These are phyloP conservation scores for Metschnikowia kunwiensis DNA, from an alignment of 805 yeast species.

Conservation along the genomic window DNA sequence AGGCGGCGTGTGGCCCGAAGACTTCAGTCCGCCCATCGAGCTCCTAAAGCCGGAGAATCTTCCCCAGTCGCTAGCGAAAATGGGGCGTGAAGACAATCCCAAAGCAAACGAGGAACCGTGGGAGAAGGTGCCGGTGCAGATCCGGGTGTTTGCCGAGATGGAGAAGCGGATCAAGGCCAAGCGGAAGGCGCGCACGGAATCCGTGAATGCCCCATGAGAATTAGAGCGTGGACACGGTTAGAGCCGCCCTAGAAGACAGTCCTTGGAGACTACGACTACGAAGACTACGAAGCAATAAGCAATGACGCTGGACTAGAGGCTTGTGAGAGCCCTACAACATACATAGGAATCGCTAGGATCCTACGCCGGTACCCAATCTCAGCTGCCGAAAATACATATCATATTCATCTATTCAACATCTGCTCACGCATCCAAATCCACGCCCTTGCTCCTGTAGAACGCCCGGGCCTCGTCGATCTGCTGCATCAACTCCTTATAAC, in stretches of 20 bases:
- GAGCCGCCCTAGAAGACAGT: too few relatives aligned
- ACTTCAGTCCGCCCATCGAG: constrained; percentile 40
- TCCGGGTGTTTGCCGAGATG: constrained; percentile 79
- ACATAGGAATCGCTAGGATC: too few relatives aligned
- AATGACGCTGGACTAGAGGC: too few relatives aligned
- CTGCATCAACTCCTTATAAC: constrained; percentile 56
- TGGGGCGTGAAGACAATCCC: constrained; percentile 8
- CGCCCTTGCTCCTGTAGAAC: constrained; percentile 53
- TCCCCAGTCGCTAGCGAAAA: constrained; percentile 31
- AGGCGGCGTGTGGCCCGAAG: constrained; percentile 45
- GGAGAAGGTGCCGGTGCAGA: constrained; percentile 64
- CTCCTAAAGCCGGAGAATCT: constrained; percentile 31
- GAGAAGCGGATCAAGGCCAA: constrained; percentile 61
- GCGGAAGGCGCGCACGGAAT: too few relatives aligned
- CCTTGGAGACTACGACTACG: too few relatives aligned
- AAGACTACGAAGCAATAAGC: too few relatives aligned
- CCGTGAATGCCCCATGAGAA: too few relatives aligned
- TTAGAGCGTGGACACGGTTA: too few relatives aligned
- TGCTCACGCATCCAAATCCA: constrained; percentile 35
- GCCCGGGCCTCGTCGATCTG: constrained; percentile 62
- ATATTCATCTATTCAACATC: constrained; percentile 3
- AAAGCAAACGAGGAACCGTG: constrained; percentile 26
- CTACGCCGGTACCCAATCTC: too few relatives aligned
- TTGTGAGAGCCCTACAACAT: too few relatives aligned
- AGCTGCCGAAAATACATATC: too few relatives aligned